These are phyloP conservation scores for Taphrina flavorubra DNA, from an alignment of 1,139 yeast species.

Conservation along the genomic window DNA sequence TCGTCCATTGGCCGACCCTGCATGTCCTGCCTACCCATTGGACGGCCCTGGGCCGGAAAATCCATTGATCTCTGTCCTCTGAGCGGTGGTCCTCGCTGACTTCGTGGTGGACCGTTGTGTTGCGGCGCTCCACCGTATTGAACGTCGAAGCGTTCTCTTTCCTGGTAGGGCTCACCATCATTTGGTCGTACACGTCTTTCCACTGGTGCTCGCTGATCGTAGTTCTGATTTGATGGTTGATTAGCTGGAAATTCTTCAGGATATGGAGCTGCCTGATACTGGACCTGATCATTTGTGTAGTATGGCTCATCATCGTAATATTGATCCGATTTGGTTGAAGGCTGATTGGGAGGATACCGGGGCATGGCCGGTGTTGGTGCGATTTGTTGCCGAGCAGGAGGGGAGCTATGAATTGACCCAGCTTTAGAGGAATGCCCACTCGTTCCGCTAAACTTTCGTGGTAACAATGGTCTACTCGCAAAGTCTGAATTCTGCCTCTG, in stretches of 20 bases:
- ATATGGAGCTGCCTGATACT: slow-evolving; percentile 16
- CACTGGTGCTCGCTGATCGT: background rate
- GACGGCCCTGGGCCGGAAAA: slow-evolving; percentile 4
- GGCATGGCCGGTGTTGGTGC: background rate
- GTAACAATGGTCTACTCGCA: slow-evolving; percentile 7
- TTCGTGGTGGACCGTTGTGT: slow-evolving; percentile 12
- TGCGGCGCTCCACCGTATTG: background rate
- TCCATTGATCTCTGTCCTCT: slow-evolving; percentile 23
- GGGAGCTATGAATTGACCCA: slow-evolving; percentile 21
- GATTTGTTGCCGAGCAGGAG: slow-evolving; percentile 16
- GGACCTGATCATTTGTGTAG: slow-evolving; percentile 1
- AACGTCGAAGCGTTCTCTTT: slow-evolving; percentile 8
- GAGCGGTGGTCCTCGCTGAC: slow-evolving; percentile 10
- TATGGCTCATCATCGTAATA: slow-evolving; percentile 16
- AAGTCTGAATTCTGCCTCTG: background rate
- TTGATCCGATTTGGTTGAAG: background rate
- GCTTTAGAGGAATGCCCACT: slow-evolving; percentile 25
- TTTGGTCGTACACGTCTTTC: background rate
- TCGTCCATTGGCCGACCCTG: slow-evolving; percentile 5
- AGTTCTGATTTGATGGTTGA: background rate
- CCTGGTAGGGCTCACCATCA: slow-evolving; percentile 1
- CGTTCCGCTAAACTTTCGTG: slow-evolving; percentile 9
- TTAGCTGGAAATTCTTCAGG: slow-evolving; percentile 4
- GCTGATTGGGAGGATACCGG: background rate
- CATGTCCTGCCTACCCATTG: background rate